phyloP scores from a whole-genome alignment of 768 basidiomycete species.

The Cystobasidium tubakii region DNA sequence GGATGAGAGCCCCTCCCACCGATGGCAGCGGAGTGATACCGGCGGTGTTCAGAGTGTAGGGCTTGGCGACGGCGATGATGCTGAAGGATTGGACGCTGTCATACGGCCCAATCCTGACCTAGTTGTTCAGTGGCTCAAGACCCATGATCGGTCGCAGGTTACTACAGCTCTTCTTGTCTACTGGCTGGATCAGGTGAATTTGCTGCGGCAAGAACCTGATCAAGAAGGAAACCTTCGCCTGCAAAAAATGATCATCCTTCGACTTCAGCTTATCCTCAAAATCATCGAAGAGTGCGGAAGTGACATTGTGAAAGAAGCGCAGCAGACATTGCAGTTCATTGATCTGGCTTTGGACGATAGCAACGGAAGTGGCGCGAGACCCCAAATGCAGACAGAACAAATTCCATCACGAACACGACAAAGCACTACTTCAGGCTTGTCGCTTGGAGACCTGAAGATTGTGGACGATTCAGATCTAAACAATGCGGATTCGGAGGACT shows the following conservation, averaged over 20 bases:
- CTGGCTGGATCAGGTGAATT: conserved; percentile 65
- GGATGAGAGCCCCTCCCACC: conserved; percentile 46
- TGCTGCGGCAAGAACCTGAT: conserved; percentile 49
- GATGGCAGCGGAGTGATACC: conserved; percentile 52
- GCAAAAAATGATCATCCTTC: conserved; percentile 56
- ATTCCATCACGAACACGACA: background rate
- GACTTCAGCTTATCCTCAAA: conserved; percentile 72
- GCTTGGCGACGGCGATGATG: conserved; percentile 51
- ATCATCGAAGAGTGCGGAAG: conserved; percentile 67
- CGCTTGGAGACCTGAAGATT: conserved; percentile 41
- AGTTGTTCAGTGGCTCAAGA: conserved; percentile 63
- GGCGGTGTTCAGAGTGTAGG: conserved; percentile 52
- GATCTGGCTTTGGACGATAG: conserved; percentile 65
- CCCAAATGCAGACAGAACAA: background rate
- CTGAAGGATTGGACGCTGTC: conserved; percentile 54
- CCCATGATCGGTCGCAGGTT: conserved; percentile 63
- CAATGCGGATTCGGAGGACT: conserved; percentile 48
- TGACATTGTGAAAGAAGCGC: conserved; percentile 61
- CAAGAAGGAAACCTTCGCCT: conserved; percentile 42
- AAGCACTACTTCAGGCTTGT: conserved; percentile 37
- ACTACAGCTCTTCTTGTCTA: conserved; percentile 67
- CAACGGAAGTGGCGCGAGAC: conserved; percentile 1
- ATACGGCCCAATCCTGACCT: conserved; percentile 61
- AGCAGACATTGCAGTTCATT: conserved; percentile 73
- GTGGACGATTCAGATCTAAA: conserved; percentile 48